These are phyloP conservation scores for Gracilaria domingensis DNA, from an alignment of 23 red algal genomes.

Conservation along the genomic window DNA sequence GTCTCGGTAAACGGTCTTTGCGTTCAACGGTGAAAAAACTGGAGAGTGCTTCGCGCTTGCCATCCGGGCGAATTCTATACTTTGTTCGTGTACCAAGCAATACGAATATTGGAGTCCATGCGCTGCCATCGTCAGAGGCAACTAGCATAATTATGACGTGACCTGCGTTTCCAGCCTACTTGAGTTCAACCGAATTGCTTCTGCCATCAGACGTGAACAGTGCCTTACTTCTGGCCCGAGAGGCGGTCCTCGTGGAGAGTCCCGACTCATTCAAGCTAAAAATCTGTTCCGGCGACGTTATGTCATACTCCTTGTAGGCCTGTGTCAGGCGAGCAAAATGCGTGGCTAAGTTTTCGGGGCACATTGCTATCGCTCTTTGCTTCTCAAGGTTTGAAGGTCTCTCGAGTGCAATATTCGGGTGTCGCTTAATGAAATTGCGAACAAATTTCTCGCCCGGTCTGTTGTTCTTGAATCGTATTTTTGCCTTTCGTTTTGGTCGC, in stretches of 20 bases:
- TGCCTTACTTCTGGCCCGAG: neutral
- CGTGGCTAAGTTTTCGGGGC: neutral
- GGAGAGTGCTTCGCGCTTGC: neutral
- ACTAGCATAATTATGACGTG: neutral
- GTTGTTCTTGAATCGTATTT: neutral
- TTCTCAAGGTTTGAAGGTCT: neutral
- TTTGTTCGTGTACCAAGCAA: neutral
- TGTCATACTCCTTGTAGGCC: neutral
- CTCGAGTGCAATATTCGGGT: neutral
- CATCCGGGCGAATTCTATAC: neutral
- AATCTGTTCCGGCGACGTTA: neutral
- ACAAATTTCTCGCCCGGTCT: neutral
- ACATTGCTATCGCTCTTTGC: neutral
- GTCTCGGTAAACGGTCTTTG: neutral
- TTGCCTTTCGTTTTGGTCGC: neutral
- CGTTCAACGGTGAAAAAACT: neutral
- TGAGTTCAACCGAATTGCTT: slow-evolving; percentile 18
- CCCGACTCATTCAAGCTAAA: neutral
- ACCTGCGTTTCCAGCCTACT: neutral
- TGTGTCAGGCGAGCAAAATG: neutral
- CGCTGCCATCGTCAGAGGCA: neutral
- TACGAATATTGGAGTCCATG: neutral
- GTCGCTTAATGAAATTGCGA: neutral
- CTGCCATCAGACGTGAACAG: neutral
- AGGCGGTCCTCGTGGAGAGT: neutral